A percentile compares a stretch with the other conserved stretches of the same genome.
Evolutionary conservation across 2,329 filamentous ascomycete species (phyloP).

Genomic region (Ceratocystis diversiconidia): DNA sequence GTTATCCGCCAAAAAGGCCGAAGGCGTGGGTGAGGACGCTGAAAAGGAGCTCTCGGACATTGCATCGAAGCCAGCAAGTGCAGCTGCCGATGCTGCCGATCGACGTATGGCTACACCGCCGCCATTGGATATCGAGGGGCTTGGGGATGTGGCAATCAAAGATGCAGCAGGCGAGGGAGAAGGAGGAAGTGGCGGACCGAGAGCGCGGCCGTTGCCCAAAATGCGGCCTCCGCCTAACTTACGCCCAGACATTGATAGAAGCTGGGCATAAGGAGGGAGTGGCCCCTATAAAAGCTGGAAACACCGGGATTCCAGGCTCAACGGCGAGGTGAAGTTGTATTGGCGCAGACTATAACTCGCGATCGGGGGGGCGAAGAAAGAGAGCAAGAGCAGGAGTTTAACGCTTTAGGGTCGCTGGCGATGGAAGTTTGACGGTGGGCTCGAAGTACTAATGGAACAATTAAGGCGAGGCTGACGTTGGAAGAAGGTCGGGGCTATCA

Average conservation of each 20-base stretch:
- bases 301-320: neutral
- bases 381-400: no score
- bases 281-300: neutral
- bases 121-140: conserved; percentile 8
- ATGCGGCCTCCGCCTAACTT: conserved; percentile 87
- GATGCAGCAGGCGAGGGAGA: conserved; percentile 30
- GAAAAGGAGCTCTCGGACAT: conserved; percentile 30
- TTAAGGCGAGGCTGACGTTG: neutral
- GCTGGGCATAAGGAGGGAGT: conserved; percentile 14
- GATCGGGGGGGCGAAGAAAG: no score
- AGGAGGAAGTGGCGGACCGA: conserved; percentile 45
- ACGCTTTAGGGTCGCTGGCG: no score
- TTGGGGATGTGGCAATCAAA: conserved; percentile 13
- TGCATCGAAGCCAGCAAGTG: neutral
- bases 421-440: no score
- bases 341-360: neutral
- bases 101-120: neutral
- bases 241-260: conserved; percentile 54
- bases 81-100: neutral
- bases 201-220: conserved; percentile 70
- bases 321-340: neutral
- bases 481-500: neutral
- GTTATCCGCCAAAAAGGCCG: conserved; percentile 53
- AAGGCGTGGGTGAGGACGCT: conserved; percentile 47
- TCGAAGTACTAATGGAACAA: neutral